Evolutionary conservation across 768 basidiomycete genomes (phyloP).

Genomic region (Tulasnella sp.): DNA sequence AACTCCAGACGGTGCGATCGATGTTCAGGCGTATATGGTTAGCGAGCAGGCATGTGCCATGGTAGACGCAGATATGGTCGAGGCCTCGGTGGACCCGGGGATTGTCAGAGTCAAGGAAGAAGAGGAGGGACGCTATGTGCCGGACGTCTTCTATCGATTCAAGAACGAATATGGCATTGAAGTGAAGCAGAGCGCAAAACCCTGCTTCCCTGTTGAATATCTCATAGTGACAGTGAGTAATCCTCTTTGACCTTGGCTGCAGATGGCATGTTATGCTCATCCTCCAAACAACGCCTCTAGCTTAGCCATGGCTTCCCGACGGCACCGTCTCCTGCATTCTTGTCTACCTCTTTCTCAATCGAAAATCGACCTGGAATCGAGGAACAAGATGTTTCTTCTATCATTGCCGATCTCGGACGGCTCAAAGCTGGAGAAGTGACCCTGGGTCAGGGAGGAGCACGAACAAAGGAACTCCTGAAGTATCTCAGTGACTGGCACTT

Average conservation of each 20-base stretch:
- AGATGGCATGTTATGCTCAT: background rate
- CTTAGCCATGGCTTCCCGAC: constrained; percentile 96
- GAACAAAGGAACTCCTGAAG: constrained; percentile 62
- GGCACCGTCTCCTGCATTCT: constrained; percentile 79
- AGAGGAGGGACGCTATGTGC: constrained; percentile 87
- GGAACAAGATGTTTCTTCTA: constrained; percentile 70
- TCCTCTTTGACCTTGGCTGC: background rate
- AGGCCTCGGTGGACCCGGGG: constrained; percentile 93
- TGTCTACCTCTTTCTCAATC: constrained; percentile 73
- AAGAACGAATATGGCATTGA: constrained; percentile 98
- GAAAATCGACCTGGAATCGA: constrained; percentile 91
- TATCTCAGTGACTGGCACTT: constrained; percentile 97
- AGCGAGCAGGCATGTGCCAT: constrained; percentile 92
- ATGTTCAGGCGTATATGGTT: constrained; percentile 91
- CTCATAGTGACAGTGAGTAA: constrained; percentile 86
- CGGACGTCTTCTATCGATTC: constrained; percentile 96
- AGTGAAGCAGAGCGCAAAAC: constrained; percentile 98
- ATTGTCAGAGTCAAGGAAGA: constrained; percentile 93
- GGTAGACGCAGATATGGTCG: constrained; percentile 98
- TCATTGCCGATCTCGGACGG: constrained; percentile 62
- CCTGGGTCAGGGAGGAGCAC: constrained; percentile 54
- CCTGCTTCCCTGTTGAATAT: constrained; percentile 98
- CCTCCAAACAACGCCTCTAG: constrained; percentile 47
- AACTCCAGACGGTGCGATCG: constrained; percentile 87
- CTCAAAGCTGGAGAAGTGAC: constrained; percentile 63